Evolutionary conservation across 2,329 filamentous ascomycete genomes (phyloP), one percentile per base, ranked within the genome.

Genomic region (Aspergillus versicolor): DNA sequence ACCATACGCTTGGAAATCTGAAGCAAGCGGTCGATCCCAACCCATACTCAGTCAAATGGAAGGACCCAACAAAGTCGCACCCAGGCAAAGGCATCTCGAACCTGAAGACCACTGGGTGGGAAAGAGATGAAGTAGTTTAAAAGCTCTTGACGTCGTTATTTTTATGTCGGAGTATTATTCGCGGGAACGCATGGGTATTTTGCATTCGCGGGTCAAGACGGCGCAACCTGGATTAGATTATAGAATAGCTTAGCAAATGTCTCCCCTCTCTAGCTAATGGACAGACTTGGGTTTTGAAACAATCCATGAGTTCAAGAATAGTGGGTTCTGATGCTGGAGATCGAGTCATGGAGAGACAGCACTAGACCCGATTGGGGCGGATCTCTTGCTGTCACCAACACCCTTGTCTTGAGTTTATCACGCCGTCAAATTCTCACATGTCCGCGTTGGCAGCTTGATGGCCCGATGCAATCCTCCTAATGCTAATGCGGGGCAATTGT

Each of bases 1-100:
- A 99, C 76, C 94, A 99, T 73, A 97, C 94, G 0, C 77, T 99
- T 42, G 87, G 89, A 51, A 97, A 97, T 71, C 80, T 99, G 57
- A 81, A 96, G 65, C 91, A 94, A 71, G 86, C 85, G 52, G 82
- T 87, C 34, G 94, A 99, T 69, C 92, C 93, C 2, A 99, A 99
- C 69, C 94, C 94, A 2, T 99, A 94, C 69, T 88, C 91, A 45
- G 90, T 87, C 73, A 82, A 87, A 65, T 97, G 93, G 79, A 91
- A 89, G 74, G 85, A 91, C 61, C 78, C 79, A 13, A 77, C 78
- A 5, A 79, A 80, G 61, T 84, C 85, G 22, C 91, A 93, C 63
- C 90, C 88, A 4, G 84, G 85, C 1, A 89, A 89, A 73, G 85
- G 84, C 2, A 82, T 89, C 56, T 79, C 82, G 52, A 82, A 86